Evolutionary conservation across 2,329 filamentous ascomycete genomes (phyloP).

Genomic region (Colletotrichum destructivum): DNA sequence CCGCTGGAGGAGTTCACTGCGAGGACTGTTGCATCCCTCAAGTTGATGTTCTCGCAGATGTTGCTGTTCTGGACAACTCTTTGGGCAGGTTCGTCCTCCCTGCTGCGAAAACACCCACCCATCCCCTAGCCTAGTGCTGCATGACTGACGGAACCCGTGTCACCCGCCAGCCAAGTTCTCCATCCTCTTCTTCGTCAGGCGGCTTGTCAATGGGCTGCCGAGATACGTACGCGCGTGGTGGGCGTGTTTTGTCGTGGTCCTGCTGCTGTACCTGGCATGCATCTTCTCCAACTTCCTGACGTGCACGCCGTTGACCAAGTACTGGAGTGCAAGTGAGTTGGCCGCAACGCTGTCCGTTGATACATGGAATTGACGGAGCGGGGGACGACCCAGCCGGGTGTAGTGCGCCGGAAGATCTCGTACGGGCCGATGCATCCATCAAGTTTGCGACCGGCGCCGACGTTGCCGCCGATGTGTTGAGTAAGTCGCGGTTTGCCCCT

Average conservation of each 20-base stretch:
- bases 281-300: slow-evolving; percentile 32
- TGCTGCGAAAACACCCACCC: not conserved
- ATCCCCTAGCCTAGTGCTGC: no score
- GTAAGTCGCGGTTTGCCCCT: not conserved
- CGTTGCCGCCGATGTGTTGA: slow-evolving; percentile 16
- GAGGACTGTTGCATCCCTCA: slow-evolving; percentile 19
- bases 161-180: slow-evolving; percentile 15
- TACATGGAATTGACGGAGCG: no score
- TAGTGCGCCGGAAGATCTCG: slow-evolving; percentile 26
- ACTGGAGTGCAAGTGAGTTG: slow-evolving; percentile 30
- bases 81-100: slow-evolving; percentile 13
- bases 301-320: slow-evolving; percentile 31
- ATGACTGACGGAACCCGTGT: not conserved
- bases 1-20: slow-evolving; percentile 16
- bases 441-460: slow-evolving; percentile 30
- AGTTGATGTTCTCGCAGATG: slow-evolving; percentile 37
- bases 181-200: slow-evolving; percentile 28
- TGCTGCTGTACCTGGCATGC: slow-evolving; percentile 30
- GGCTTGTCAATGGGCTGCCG: slow-evolving; percentile 25
- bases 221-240: slow-evolving; percentile 33
- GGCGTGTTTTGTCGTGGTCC: slow-evolving; percentile 9
- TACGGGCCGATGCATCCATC: slow-evolving; percentile 27
- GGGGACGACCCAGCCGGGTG: slow-evolving; percentile 15
- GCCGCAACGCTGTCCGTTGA: no score
- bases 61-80: slow-evolving; percentile 33